A percentile compares a stretch with the other conserved stretches of the same genome.
Evolutionary conservation across 805 yeast genomes (phyloP).

Genomic region (Teunomyces cretensis): DNA sequence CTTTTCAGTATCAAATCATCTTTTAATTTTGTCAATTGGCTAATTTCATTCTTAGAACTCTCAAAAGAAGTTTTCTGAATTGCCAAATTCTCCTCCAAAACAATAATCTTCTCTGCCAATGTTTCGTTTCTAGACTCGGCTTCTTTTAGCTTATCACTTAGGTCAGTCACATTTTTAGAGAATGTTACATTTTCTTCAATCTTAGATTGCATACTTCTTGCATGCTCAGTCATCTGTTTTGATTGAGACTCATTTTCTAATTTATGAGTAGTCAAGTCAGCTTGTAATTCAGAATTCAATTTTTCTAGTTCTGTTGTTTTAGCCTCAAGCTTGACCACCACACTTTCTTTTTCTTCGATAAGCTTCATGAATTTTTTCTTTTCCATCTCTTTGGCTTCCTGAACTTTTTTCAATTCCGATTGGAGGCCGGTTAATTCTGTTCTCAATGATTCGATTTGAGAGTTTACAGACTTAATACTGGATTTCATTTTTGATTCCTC

Average conservation of each 20-base stretch:
- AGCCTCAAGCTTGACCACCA: background rate
- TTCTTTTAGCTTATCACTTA: background rate
- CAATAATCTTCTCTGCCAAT: background rate
- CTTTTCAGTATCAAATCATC: slow-evolving; percentile 1
- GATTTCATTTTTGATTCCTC: slow-evolving; percentile 11
- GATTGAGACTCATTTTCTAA: background rate
- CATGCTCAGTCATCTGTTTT: background rate
- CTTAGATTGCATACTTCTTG: background rate
- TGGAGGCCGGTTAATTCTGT: slow-evolving; percentile 7
- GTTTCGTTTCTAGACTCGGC: background rate
- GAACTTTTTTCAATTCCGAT: background rate
- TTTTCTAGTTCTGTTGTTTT: slow-evolving; percentile 1
- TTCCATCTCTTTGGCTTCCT: background rate
- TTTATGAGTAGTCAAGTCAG: background rate
- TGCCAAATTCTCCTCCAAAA: background rate
- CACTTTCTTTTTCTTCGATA: background rate
- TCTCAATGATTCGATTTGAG: slow-evolving; percentile 11
- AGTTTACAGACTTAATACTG: slow-evolving; percentile 7
- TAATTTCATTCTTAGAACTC: background rate
- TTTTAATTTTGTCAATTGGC: background rate
- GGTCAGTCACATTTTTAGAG: background rate
- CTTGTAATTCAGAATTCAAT: background rate
- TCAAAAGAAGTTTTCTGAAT: background rate
- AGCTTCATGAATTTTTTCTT: background rate
- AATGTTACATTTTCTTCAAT: background rate